Evolutionary conservation across 352 stramenopile genomes (phyloP).

Genomic region (Phytophthora podocarpi): DNA sequence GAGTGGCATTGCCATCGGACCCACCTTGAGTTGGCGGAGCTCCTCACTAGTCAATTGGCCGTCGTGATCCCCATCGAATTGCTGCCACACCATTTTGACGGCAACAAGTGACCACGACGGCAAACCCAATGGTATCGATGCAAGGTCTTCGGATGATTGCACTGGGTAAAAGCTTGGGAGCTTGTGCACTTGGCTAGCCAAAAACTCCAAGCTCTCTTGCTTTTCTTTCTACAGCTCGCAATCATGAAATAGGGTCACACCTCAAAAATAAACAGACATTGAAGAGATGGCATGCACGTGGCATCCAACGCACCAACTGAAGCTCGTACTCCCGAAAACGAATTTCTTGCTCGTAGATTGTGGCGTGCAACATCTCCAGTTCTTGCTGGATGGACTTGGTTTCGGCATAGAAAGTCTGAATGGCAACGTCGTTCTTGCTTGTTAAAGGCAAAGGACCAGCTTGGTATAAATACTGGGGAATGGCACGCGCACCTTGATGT

Average conservation of each 20-base stretch:
- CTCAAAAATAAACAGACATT: neutral
- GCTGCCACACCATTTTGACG: constrained; percentile 46
- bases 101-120: constrained; percentile 39
- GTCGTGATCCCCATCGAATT: constrained; percentile 42
- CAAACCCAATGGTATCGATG: constrained; percentile 10
- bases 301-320: constrained; percentile 41
- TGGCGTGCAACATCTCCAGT: constrained; percentile 59
- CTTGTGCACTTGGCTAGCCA: constrained; percentile 39
- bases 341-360: constrained; percentile 69
- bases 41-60: constrained; percentile 34
- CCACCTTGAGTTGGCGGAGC: constrained; percentile 46
- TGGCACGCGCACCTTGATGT: constrained; percentile 52
- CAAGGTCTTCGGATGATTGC: neutral
- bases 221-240: constrained; percentile 52
- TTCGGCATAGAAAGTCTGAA: constrained; percentile 62
- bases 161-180: constrained; percentile 30
- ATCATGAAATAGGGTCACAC: neutral
- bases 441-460: neutral
- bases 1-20: constrained; percentile 2
- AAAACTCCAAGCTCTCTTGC: constrained; percentile 53
- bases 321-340: constrained; percentile 50
- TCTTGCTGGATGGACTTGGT: constrained; percentile 55
- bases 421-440: neutral
- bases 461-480: neutral
- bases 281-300: too few species aligned